phyloP scores from a whole-genome alignment of 768 basidiomycete species.

The Xerocomellus intermedius region DNA sequence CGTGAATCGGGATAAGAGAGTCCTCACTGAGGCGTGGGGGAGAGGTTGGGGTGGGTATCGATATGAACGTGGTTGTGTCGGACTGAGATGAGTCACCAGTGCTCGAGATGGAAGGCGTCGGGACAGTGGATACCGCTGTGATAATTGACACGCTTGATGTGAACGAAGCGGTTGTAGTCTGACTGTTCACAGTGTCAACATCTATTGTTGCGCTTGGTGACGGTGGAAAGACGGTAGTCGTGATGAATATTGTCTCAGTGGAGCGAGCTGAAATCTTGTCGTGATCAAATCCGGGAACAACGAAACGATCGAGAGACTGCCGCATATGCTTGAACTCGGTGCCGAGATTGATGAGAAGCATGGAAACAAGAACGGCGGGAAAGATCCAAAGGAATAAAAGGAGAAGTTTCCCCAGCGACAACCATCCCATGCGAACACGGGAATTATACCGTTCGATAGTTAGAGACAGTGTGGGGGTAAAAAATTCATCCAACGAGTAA shows the following conservation, averaged over 20 bases:
- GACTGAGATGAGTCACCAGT: conserved; percentile 12
- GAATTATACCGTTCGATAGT: conserved; percentile 11
- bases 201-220: background rate
- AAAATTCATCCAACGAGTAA: conserved; percentile 55
- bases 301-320: conserved; percentile 24
- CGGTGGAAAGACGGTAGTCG: conserved; percentile 25
- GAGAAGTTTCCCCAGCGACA: conserved; percentile 12
- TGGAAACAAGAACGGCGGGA: conserved; percentile 16
- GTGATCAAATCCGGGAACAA: conserved; percentile 6
- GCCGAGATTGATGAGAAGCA: conserved; percentile 26
- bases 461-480: conserved; percentile 54
- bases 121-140: conserved; percentile 4
- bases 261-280: background rate
- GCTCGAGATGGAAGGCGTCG: conserved; percentile 1
- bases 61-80: conserved; percentile 8
- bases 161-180: background rate
- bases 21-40: conserved; percentile 12
- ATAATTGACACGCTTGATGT: conserved; percentile 8
- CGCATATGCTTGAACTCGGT: conserved; percentile 28
- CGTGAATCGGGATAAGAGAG: conserved; percentile 19
- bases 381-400: conserved; percentile 15
- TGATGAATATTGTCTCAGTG: conserved; percentile 31
- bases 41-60: conserved; percentile 14
- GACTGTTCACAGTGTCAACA: background rate
- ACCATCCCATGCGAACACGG: conserved; percentile 8